Evolutionary conservation across 768 basidiomycete species (phyloP), one percentile per base, ranked within the genome.

Genomic region (Mycena alexandri): DNA sequence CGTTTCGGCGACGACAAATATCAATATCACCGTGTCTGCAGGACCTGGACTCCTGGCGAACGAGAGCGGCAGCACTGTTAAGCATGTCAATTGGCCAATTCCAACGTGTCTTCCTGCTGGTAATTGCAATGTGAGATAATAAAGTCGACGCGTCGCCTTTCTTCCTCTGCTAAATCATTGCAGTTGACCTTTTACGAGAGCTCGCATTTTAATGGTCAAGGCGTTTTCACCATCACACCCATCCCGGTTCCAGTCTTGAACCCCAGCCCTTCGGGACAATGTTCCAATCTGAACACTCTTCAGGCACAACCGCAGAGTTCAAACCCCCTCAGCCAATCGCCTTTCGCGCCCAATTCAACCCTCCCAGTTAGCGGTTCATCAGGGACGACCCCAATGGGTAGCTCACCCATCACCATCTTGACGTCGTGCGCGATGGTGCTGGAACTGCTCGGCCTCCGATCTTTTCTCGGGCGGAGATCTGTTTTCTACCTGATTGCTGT

Each of bases 181-280:
- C 43, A 87, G 85, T 71, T 85, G 43, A 86, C 84, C 2, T 77
- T 84, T 53, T 85, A 86, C 67, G 85, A 87, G 67, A 65, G 71
- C 5, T 80, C 81, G 3, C 74, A 75, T 25, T 73, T 82, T 42
- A 74, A 82, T 34, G 74, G 73, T 29, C 54, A 73, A 24, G 69
- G 71, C 13, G 79, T 73, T 64, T 85, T 83, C 62, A 73, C 79
- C 21, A 84, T 85, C 61, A 84, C 82, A 16, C 76, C 81, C 4
- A 74, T 85, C 22, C 76, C 80, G 3, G 72, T 85, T 14, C 73
- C 72, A 5, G 73, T 85, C 36, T 60, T 74, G 33, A 82, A 82
- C 67, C 43, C 67, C 19, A 70, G 64, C 46, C 72, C 73, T 24
- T 70, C 77, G 13, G 73, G 69, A 48, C 51, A 60, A 22, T 61